Evolutionary conservation across 257 asterid species (phyloP).

Genomic region (Rubia yunnanensis): DNA sequence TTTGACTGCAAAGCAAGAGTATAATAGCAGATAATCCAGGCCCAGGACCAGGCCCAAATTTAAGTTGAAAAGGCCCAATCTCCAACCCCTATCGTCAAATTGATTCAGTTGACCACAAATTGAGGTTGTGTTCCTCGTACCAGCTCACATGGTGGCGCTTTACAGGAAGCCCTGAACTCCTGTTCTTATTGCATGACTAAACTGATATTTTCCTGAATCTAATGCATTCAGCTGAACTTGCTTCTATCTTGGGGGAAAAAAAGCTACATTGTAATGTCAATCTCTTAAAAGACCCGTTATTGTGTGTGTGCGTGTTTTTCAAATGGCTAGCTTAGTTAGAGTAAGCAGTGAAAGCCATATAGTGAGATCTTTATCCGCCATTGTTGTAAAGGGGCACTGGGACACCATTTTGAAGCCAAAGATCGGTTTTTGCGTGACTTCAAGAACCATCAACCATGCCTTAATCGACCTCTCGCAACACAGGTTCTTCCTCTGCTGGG

Average conservation of each 20-base stretch:
- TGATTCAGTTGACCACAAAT: too few species aligned
- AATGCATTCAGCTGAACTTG: too few species aligned
- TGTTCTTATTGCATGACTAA: too few species aligned
- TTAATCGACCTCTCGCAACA: slow-evolving; percentile 37
- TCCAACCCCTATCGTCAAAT: too few species aligned
- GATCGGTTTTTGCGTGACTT: slow-evolving; percentile 49
- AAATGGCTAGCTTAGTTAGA: slow-evolving; percentile 36
- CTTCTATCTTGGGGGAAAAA: too few species aligned
- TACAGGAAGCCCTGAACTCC: background rate
- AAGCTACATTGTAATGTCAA: too few species aligned
- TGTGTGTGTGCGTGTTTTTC: background rate
- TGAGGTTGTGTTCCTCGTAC: background rate
- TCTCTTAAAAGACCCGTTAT: background rate
- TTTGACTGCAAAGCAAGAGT: too few species aligned
- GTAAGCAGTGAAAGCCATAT: slow-evolving; percentile 29
- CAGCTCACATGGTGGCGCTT: background rate
- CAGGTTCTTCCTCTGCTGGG: slow-evolving; percentile 43
- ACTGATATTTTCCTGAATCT: too few species aligned
- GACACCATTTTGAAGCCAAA: slow-evolving; percentile 57
- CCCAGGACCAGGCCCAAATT: too few species aligned
- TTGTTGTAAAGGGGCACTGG: slow-evolving; percentile 65
- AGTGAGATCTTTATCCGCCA: slow-evolving; percentile 42
- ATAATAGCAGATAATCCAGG: too few species aligned
- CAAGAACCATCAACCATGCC: slow-evolving; percentile 48
- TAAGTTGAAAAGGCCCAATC: too few species aligned